Percentiles rank a stretch among this genome's conserved stretches.
Conservation (phyloP, 108 stramenopile species). For the Poteriospumella lacustris region DNA sequence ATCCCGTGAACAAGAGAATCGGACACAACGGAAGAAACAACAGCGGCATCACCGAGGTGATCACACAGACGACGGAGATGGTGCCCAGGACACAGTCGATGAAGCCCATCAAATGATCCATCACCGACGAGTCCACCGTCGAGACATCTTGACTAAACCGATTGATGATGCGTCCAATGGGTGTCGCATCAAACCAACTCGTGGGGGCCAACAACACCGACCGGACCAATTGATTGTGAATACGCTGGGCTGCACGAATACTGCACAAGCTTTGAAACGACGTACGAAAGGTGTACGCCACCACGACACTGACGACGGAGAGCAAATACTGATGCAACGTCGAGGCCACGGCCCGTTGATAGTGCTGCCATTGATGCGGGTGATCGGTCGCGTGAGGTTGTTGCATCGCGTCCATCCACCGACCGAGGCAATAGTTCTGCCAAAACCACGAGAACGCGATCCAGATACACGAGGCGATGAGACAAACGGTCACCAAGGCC, state of each 20-base stretch:
- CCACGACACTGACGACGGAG: not conserved
- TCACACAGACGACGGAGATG: not conserved
- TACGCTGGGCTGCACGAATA: not conserved
- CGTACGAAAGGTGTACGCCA: not conserved
- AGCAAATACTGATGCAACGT: not conserved
- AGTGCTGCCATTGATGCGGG: not conserved
- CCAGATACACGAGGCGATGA: not conserved
- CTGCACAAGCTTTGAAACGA: not conserved
- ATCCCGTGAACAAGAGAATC: too few relatives aligned
- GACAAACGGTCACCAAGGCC: not conserved
- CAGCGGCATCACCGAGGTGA: conserved; percentile 4
- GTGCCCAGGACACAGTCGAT: not conserved
- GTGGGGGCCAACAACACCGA: conserved; percentile 70
- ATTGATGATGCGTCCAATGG: conserved; percentile 82
- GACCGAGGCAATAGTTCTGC: conserved; percentile 22
- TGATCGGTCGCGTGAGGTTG: not conserved
- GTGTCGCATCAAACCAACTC: conserved; percentile 84
- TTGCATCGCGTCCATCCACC: not conserved
- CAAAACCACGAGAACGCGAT: not conserved
- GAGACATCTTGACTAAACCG: conserved; percentile 86
- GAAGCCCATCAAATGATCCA: conserved; percentile 39
- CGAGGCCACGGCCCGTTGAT: not conserved
- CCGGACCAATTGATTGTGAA: not conserved
- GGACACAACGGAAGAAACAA: not conserved
- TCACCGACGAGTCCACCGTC: conserved; percentile 52